Percentiles rank a stretch among this genome's conserved stretches.
These are phyloP conservation scores for Phaeosphaeriaceae sp. DNA, from an alignment of 2,329 filamentous ascomycete species.

Conservation along the genomic window DNA sequence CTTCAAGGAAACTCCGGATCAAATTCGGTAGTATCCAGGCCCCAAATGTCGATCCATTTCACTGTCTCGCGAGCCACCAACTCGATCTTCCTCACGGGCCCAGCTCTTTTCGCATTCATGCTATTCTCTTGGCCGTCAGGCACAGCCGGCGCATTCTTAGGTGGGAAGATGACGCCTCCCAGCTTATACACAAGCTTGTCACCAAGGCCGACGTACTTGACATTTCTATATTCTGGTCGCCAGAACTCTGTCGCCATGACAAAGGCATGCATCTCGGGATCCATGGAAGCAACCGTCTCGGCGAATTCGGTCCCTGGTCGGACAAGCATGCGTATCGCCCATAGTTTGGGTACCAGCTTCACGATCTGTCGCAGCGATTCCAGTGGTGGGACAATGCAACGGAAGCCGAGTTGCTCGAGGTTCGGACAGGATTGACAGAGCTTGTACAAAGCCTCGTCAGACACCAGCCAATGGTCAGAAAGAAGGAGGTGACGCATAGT, in stretches of 20 bases:
- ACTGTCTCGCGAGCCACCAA: constrained; percentile 45
- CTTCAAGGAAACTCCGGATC: constrained; percentile 33
- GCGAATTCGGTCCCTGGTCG: constrained; percentile 31
- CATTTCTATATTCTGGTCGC: constrained; percentile 39
- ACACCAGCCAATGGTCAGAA: constrained; percentile 62
- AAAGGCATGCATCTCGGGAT: constrained; percentile 41
- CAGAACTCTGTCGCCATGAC: constrained; percentile 43
- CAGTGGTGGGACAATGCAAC: constrained; percentile 61
- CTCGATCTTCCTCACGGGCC: constrained; percentile 41
- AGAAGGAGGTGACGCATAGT: constrained; percentile 65
- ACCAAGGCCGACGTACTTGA: constrained; percentile 51
- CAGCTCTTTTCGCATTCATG: constrained; percentile 33
- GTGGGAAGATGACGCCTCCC: constrained; percentile 37
- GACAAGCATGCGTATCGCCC: constrained; percentile 50
- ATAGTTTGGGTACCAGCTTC: constrained; percentile 48
- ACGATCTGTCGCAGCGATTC: constrained; percentile 46
- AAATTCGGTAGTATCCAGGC: constrained; percentile 49
- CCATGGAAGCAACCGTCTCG: constrained; percentile 33
- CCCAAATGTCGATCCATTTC: constrained; percentile 54
- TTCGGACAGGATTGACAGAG: constrained; percentile 63
- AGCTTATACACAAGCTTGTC: constrained; percentile 47
- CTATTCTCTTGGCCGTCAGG: constrained; percentile 26
- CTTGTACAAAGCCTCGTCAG: constrained; percentile 55
- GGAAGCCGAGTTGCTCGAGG: constrained; percentile 65
- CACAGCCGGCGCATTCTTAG: constrained; percentile 14